Conservation (phyloP, 2,329 filamentous ascomycete genomes). For the Malbranchea zuffiana region DNA sequence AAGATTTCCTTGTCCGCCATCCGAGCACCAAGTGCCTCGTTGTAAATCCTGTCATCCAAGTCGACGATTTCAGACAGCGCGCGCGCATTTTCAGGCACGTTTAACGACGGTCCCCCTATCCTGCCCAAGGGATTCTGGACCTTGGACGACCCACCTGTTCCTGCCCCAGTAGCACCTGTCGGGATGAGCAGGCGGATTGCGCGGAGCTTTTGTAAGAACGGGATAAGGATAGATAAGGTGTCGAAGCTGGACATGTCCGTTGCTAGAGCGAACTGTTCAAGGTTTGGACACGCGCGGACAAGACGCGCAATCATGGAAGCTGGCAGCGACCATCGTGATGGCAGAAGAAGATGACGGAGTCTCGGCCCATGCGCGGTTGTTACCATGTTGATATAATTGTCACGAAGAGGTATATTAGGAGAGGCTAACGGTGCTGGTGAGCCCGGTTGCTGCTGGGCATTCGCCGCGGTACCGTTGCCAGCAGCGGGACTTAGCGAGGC, state of each 20-base stretch:
- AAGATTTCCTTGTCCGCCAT: constrained; percentile 26
- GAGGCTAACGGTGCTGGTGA: constrained; percentile 13
- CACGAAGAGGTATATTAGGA: constrained; percentile 24
- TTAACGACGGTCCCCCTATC: neutral
- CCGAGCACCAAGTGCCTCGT: constrained; percentile 22
- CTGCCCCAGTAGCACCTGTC: constrained; percentile 11
- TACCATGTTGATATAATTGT: constrained; percentile 37
- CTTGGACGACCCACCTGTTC: constrained; percentile 7
- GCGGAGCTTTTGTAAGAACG: constrained; percentile 31
- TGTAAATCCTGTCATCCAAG: constrained; percentile 26
- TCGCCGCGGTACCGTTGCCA: constrained; percentile 12
- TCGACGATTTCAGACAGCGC: constrained; percentile 28
- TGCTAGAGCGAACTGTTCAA: constrained; percentile 49
- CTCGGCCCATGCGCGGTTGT: constrained; percentile 41
- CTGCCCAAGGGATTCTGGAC: neutral
- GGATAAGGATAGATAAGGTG: constrained; percentile 29
- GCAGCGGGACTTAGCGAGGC: constrained; percentile 10
- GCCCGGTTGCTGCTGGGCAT: neutral
- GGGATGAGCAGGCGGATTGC: constrained; percentile 34
- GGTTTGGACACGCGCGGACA: constrained; percentile 44
- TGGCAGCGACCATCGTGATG: constrained; percentile 45
- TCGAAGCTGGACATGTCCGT: constrained; percentile 34
- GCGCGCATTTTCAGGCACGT: constrained; percentile 12
- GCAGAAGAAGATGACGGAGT: constrained; percentile 47
- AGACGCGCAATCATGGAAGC: constrained; percentile 40